phyloP scores from a whole-genome alignment of 179 eudicot species.

The Beta lomatogona region DNA sequence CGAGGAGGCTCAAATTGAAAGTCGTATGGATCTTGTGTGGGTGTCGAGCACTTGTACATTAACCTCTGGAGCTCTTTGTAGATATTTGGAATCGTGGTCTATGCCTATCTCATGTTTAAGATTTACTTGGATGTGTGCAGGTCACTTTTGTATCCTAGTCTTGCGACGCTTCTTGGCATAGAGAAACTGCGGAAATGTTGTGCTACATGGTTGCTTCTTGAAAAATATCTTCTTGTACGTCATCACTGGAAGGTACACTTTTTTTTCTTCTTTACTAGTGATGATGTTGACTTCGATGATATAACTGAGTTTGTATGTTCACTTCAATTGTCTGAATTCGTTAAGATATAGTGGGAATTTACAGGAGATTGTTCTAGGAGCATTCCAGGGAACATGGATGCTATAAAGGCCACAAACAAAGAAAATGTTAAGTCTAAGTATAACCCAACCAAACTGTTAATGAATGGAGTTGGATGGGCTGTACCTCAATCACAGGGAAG shows the following conservation, averaged over 20 bases:
- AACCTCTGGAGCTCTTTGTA: not conserved
- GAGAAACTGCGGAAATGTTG: slow-evolving; percentile 93
- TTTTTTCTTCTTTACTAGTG: slow-evolving; percentile 16
- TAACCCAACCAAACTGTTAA: slow-evolving; percentile 66
- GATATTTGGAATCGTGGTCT: slow-evolving; percentile 7
- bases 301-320: slow-evolving; percentile 1
- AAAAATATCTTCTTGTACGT: slow-evolving; percentile 69
- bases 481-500: slow-evolving; percentile 77
- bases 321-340: slow-evolving; percentile 35
- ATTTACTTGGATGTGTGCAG: slow-evolving; percentile 44
- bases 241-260: slow-evolving; percentile 84
- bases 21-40: slow-evolving; percentile 91
- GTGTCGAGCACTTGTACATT: slow-evolving; percentile 35
- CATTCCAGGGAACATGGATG: slow-evolving; percentile 41
- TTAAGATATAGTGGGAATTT: slow-evolving; percentile 77
- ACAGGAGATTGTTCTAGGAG: slow-evolving; percentile 66
- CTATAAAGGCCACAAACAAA: slow-evolving; percentile 38
- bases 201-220: slow-evolving; percentile 97
- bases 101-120: slow-evolving; percentile 19
- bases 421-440: slow-evolving; percentile 54
- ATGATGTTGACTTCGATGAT: not conserved
- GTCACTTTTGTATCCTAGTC: slow-evolving; percentile 78
- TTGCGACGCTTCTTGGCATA: slow-evolving; percentile 94
- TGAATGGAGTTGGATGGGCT: slow-evolving; percentile 95
- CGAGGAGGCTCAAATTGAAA: slow-evolving; percentile 49